A percentile compares a stretch with the other conserved stretches of the same genome.
phyloP scores from a whole-genome alignment of 768 basidiomycete species.

The Lentinula raphanica region DNA sequence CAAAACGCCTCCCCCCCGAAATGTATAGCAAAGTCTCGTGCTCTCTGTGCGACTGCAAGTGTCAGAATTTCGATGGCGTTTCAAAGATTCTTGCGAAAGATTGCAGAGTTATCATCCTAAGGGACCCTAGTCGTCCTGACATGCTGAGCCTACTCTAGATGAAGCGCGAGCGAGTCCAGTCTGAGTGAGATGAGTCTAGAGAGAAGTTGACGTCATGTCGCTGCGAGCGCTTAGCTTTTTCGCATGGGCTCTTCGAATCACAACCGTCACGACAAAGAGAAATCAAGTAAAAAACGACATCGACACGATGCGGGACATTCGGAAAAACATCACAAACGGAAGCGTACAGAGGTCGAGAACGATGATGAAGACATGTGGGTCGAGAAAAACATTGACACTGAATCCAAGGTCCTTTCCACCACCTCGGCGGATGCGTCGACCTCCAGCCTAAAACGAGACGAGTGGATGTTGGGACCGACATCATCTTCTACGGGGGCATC shows the following conservation, averaged over 20 bases:
- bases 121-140: no score
- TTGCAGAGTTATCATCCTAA: no score
- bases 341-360: constrained; percentile 51
- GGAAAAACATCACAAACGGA: constrained; percentile 27
- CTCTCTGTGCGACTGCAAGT: no score
- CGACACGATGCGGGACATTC: constrained; percentile 30
- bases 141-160: no score
- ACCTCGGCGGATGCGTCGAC: constrained; percentile 48
- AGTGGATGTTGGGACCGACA: constrained; percentile 81
- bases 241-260: constrained; percentile 6
- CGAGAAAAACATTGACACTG: constrained; percentile 81
- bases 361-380: constrained; percentile 78
- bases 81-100: no score
- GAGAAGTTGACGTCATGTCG: no score
- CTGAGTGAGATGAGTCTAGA: no score
- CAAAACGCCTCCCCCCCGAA: no score
- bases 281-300: constrained; percentile 41
- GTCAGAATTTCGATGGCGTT: no score
- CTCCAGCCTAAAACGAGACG: constrained; percentile 59
- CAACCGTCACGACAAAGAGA: constrained; percentile 26
- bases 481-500: constrained; percentile 37
- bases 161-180: no score
- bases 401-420: constrained; percentile 48
- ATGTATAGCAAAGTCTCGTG: no score
- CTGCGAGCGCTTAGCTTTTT: neutral